Conservation (phyloP, 179 eudicot species). For the Spergularia azorica region DNA sequence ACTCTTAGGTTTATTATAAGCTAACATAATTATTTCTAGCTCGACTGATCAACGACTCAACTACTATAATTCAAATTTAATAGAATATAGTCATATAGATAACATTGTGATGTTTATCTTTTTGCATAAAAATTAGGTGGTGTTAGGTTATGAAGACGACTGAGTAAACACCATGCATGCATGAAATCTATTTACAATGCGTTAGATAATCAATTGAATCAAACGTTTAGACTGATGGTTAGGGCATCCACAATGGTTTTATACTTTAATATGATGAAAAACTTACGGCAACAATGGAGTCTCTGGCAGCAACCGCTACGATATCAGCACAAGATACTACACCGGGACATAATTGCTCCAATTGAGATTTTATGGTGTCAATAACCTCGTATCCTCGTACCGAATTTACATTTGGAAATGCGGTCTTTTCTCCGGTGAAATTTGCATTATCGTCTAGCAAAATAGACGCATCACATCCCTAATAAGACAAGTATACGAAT, state of each 20-base stretch:
- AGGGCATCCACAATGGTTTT: too few species aligned
- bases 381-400: conserved; percentile 63
- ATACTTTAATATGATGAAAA: neutral
- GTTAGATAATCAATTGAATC: too few species aligned
- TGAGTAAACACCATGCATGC: neutral
- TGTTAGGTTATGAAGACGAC: neutral
- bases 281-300: conserved; percentile 62
- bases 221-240: too few species aligned
- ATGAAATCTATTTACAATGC: too few species aligned
- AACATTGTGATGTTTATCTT: too few species aligned
- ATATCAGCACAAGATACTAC: conserved; percentile 87
- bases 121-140: neutral
- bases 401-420: conserved; percentile 39
- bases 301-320: conserved; percentile 66
- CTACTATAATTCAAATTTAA: too few species aligned
- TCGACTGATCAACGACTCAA: too few species aligned
- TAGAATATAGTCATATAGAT: too few species aligned
- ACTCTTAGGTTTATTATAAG: too few species aligned
- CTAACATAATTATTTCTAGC: too few species aligned
- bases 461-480: conserved; percentile 76
- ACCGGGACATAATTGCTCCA: conserved; percentile 67
- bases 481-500: too few species aligned
- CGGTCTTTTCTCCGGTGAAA: conserved; percentile 48
- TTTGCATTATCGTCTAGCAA: conserved; percentile 45
- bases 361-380: conserved; percentile 63